Conservation (phyloP, 2,329 filamentous ascomycete genomes). For the Penicillium sp. region DNA sequence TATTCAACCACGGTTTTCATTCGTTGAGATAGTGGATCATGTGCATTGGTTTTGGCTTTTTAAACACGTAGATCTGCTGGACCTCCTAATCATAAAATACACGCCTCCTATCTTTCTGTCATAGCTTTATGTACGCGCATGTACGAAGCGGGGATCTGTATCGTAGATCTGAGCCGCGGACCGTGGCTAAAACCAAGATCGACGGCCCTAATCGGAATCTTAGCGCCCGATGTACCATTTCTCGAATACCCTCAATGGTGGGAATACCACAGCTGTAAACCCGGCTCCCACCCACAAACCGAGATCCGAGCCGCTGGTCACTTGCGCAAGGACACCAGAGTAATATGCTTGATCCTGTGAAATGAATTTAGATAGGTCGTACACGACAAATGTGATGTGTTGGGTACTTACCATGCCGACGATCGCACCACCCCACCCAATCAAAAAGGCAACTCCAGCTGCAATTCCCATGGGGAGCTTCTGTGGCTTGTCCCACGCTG, state of each 20-base stretch:
- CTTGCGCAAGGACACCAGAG: conserved; percentile 36
- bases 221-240: conserved; percentile 29
- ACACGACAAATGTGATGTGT: neutral
- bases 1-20: neutral
- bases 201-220: neutral
- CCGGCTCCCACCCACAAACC: conserved; percentile 38
- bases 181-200: neutral
- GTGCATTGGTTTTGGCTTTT: neutral
- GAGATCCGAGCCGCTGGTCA: conserved; percentile 36
- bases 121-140: neutral
- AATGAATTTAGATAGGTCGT: neutral
- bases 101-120: neutral
- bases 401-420: conserved; percentile 38
- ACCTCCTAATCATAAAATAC: neutral
- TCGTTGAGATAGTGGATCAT: neutral
- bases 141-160: neutral
- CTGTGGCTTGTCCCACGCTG: conserved; percentile 38
- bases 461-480: conserved; percentile 45
- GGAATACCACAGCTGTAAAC: conserved; percentile 37
- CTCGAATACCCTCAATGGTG: conserved; percentile 37
- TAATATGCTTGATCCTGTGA: conserved; percentile 40
- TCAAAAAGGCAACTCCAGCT: conserved; percentile 37
- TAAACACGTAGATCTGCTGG: no score
- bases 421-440: conserved; percentile 43
- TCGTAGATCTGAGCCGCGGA: neutral